Conservation (phyloP, 2,329 filamentous ascomycete genomes). For the Cadophora luteo-olivacea region DNA sequence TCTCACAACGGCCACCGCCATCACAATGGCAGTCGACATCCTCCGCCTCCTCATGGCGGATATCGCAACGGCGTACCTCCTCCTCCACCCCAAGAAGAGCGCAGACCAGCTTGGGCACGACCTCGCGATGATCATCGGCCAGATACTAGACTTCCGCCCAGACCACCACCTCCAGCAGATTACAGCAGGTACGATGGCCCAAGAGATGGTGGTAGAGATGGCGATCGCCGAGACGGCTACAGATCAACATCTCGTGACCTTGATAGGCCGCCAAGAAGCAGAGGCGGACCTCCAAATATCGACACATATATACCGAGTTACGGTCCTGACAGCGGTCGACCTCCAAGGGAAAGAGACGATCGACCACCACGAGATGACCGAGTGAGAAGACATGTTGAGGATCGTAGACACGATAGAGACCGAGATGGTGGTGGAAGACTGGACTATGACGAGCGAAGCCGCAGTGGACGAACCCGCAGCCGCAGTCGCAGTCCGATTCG, state of each 20-base stretch:
- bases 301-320: conserved; percentile 60
- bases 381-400: conserved; percentile 44
- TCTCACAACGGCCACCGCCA: conserved; percentile 40
- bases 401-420: conserved; percentile 48
- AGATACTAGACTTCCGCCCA: conserved; percentile 42
- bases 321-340: conserved; percentile 45
- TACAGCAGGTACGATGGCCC: conserved; percentile 39
- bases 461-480: conserved; percentile 47
- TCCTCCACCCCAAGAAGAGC: conserved; percentile 39
- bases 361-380: conserved; percentile 42
- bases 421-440: conserved; percentile 46
- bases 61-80: conserved; percentile 41
- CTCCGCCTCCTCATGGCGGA: conserved; percentile 34
- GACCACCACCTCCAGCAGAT: conserved; percentile 40
- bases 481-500: conserved; percentile 53
- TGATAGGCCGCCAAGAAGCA: conserved; percentile 37
- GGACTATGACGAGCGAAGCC: conserved; percentile 45
- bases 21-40: conserved; percentile 41
- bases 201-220: conserved; percentile 24
- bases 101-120: conserved; percentile 44
- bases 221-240: conserved; percentile 48
- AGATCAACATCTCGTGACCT: conserved; percentile 50
- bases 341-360: conserved; percentile 47
- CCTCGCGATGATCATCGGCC: conserved; percentile 37
- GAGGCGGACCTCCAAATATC: conserved; percentile 42